Percentiles rank a stretch among this genome's conserved stretches.
These are phyloP conservation scores for Croton setiger DNA, from an alignment of 441 rosid species.

Conservation along the genomic window DNA sequence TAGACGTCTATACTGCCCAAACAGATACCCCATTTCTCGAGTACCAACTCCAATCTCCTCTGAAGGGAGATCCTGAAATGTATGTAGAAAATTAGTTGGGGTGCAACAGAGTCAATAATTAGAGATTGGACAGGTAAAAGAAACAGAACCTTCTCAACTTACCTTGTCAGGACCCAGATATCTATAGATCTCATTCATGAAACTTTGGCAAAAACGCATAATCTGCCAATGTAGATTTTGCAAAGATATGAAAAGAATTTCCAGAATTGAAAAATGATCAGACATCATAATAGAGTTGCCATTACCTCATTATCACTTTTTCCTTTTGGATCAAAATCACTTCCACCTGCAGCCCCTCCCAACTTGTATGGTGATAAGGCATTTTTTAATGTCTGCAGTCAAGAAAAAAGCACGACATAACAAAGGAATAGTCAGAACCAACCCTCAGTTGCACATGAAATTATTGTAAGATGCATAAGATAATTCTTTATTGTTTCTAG, in stretches of 20 bases:
- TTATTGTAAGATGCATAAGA: not conserved
- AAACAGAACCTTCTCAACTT: slow-evolving; percentile 17
- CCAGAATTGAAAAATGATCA: slow-evolving; percentile 15
- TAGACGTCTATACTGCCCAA: slow-evolving; percentile 93
- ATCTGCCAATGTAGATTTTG: slow-evolving; percentile 54
- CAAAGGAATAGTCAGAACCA: slow-evolving; percentile 8
- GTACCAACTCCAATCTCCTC: slow-evolving; percentile 99
- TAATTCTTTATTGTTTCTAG: slow-evolving; percentile 13
- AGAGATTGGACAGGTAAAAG: slow-evolving; percentile 11
- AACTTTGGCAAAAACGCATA: slow-evolving; percentile 99
- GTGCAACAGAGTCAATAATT: slow-evolving; percentile 12
- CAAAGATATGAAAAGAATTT: slow-evolving; percentile 29
- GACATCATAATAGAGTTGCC: slow-evolving; percentile 17
- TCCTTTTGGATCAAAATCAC: slow-evolving; percentile 99
- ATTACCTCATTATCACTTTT: slow-evolving; percentile 95
- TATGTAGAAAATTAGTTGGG: slow-evolving; percentile 19
- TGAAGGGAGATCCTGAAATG: slow-evolving; percentile 86
- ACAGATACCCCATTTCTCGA: slow-evolving; percentile 97
- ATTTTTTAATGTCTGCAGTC: slow-evolving; percentile 83
- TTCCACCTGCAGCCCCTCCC: slow-evolving; percentile 99
- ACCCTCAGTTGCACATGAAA: slow-evolving; percentile 8
- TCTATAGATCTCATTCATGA: slow-evolving; percentile 90
- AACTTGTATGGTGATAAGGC: slow-evolving; percentile 93
- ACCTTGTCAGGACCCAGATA: slow-evolving; percentile 96
- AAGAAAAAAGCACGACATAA: slow-evolving; percentile 16